A percentile compares a stretch with the other conserved stretches of the same genome.
Evolutionary conservation across 2,329 filamentous ascomycete genomes (phyloP).

Genomic region (Pseudogymnoascus sp.): DNA sequence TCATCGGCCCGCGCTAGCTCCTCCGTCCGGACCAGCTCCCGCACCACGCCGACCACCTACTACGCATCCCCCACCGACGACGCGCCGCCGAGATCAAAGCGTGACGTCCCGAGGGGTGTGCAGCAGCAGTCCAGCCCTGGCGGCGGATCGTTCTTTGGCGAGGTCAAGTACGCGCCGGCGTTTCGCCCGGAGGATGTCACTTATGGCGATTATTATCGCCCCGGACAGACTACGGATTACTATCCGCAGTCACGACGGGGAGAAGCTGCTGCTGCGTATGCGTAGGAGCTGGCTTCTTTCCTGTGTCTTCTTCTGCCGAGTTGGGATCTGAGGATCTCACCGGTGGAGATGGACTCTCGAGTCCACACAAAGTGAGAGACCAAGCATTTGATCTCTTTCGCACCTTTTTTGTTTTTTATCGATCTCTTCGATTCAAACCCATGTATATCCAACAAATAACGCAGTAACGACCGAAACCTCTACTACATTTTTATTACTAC

Average conservation of each 20-base stretch:
- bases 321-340: not conserved
- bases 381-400: not conserved
- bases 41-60: not conserved
- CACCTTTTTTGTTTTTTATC: not conserved
- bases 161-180: conserved; percentile 10
- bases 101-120: not conserved
- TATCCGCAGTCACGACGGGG: not conserved
- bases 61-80: not conserved
- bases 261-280: not conserved
- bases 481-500: not conserved
- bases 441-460: conserved; percentile 10
- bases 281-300: not conserved
- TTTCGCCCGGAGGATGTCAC: not conserved
- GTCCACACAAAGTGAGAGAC: not conserved
- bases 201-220: conserved; percentile 11
- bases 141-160: conserved; percentile 2
- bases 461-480: conserved; percentile 5
- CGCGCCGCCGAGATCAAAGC: not conserved
- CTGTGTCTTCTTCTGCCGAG: not conserved
- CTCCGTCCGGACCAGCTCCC: not conserved
- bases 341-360: not conserved
- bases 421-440: conserved; percentile 10
- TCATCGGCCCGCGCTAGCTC: not conserved
- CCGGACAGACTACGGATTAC: not conserved
- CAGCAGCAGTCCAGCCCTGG: not conserved